These are phyloP conservation scores for Ascosphaera apis DNA, from an alignment of 2,329 filamentous ascomycete genomes.

Conservation along the genomic window DNA sequence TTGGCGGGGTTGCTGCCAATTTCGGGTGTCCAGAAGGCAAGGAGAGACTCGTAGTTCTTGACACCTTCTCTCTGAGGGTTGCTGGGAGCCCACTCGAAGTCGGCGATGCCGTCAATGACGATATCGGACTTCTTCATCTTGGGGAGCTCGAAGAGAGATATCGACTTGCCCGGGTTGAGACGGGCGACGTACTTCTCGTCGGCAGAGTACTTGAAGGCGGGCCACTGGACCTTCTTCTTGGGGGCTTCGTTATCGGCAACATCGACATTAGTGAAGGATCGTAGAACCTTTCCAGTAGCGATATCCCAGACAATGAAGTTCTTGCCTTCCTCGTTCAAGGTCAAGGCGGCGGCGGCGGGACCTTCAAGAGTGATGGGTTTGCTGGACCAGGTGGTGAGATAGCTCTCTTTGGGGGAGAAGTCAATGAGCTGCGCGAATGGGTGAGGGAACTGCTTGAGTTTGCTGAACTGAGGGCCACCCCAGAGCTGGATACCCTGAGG, in stretches of 20 bases:
- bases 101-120: conserved; percentile 90
- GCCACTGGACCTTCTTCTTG: conserved; percentile 94
- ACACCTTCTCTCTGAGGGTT: conserved; percentile 59
- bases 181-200: conserved; percentile 95
- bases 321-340: conserved; percentile 88
- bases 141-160: conserved; percentile 76
- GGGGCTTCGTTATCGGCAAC: conserved; percentile 38
- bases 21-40: conserved; percentile 98
- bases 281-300: conserved; percentile 64
- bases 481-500: conserved; percentile 91
- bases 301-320: conserved; percentile 99
- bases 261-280: conserved; percentile 84
- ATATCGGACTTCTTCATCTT: conserved; percentile 81
- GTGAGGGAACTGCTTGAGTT: conserved; percentile 83
- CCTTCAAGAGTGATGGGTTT: conserved; percentile 82
- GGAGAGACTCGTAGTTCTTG: conserved; percentile 83
- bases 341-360: conserved; percentile 57
- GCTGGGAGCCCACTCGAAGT: conserved; percentile 93
- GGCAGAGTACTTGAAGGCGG: conserved; percentile 96
- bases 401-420: conserved; percentile 83
- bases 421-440: conserved; percentile 89
- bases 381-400: conserved; percentile 91
- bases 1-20: conserved; percentile 95
- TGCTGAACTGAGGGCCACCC: conserved; percentile 74
- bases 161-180: conserved; percentile 66